Percentiles rank a stretch among this genome's conserved stretches.
Conservation (phyloP, 768 basidiomycete genomes). For the Lactifluus pinguis region DNA sequence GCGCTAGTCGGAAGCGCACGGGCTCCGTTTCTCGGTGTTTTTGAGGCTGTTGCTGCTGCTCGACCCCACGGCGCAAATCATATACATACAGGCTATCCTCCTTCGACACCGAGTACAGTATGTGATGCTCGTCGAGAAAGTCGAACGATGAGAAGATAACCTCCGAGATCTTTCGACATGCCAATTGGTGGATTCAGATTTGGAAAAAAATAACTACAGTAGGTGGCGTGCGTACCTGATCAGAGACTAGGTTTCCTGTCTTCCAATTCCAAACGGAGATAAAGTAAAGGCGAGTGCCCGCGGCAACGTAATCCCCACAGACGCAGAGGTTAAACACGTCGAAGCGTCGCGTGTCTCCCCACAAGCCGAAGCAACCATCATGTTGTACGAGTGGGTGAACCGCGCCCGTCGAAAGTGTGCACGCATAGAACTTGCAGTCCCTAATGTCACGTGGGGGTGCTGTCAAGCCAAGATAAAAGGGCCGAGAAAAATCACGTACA, state of each 20-base stretch:
- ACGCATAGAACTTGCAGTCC: background rate
- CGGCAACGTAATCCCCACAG: slow-evolving; percentile 4
- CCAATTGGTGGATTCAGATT: background rate
- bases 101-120: background rate
- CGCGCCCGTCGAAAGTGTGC: background rate
- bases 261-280: slow-evolving; percentile 17
- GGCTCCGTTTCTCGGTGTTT: background rate
- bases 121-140: slow-evolving; percentile 13
- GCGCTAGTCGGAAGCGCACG: background rate
- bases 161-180: background rate
- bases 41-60: background rate
- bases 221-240: background rate
- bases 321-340: background rate
- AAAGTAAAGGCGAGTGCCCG: background rate
- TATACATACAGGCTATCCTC: slow-evolving; percentile 7
- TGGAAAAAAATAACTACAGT: background rate
- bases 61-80: background rate
- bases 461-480: too few species aligned
- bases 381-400: background rate
- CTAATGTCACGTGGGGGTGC: background rate
- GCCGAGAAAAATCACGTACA: background rate
- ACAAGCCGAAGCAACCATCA: background rate
- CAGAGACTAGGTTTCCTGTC: background rate
- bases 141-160: slow-evolving; percentile 5
- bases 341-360: background rate